A percentile compares a stretch with the other conserved stretches of the same genome.
Evolutionary conservation across 371 early-diverging fungal genomes (phyloP).

Genomic region (Coemansia sp.): DNA sequence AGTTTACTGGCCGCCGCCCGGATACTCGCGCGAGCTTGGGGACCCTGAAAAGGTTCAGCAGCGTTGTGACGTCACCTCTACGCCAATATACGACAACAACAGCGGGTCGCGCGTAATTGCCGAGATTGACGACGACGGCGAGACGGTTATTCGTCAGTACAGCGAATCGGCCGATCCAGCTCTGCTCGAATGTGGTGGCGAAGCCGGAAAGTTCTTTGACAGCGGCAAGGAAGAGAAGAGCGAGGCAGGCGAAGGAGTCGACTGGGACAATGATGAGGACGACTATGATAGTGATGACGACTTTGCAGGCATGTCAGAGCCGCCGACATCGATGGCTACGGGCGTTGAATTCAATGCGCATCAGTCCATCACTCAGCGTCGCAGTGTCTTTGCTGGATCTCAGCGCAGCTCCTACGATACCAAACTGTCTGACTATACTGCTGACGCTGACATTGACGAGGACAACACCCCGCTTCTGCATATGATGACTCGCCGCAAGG

Average conservation of each 20-base stretch:
- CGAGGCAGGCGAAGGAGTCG: conserved; percentile 27
- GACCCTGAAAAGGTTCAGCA: conserved; percentile 25
- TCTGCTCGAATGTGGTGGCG: conserved; percentile 40
- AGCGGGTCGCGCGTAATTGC: conserved; percentile 40
- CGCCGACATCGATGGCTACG: conserved; percentile 16
- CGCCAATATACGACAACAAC: conserved; percentile 13
- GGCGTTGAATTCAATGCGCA: conserved; percentile 19
- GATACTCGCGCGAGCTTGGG: conserved; percentile 39
- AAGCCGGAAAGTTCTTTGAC: conserved; percentile 22
- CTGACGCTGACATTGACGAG: conserved; percentile 16
- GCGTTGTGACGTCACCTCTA: conserved; percentile 17
- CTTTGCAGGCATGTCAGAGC: conserved; percentile 13
- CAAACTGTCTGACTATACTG: conserved; percentile 37
- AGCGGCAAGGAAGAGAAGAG: conserved; percentile 48
- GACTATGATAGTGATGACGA: conserved; percentile 42
- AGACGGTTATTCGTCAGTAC: conserved; percentile 49
- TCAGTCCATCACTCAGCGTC: conserved; percentile 19
- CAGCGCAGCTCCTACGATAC: conserved; percentile 15
- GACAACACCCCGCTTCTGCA: conserved; percentile 36
- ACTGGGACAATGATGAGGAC: conserved; percentile 32
- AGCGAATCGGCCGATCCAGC: conserved; percentile 29
- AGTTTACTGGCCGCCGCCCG: conserved; percentile 51
- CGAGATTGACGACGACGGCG: conserved; percentile 51
- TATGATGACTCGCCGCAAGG: conserved; percentile 7
- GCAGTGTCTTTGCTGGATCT: conserved; percentile 29